Percentiles rank a stretch among this genome's conserved stretches.
These are phyloP conservation scores for Panellus pusillus DNA, from an alignment of 768 basidiomycete species.

Conservation along the genomic window DNA sequence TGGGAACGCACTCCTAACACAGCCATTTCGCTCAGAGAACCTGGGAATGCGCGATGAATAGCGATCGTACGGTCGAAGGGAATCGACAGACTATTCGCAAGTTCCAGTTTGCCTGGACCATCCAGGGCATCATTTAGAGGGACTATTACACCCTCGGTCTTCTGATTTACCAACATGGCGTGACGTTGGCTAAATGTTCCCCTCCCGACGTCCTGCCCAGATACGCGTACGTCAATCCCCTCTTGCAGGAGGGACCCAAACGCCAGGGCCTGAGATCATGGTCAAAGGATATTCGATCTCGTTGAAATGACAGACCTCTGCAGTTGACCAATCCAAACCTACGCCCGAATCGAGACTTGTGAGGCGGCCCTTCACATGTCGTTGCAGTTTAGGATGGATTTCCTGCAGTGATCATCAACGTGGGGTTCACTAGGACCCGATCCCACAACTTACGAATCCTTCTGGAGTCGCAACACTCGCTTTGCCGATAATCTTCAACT, in stretches of 20 bases:
- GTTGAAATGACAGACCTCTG: slow-evolving; percentile 55
- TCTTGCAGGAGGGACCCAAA: slow-evolving; percentile 85
- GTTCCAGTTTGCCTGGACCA: slow-evolving; percentile 68
- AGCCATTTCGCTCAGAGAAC: slow-evolving; percentile 86
- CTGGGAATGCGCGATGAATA: slow-evolving; percentile 36
- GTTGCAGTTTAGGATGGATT: slow-evolving; percentile 73
- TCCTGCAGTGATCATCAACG: slow-evolving; percentile 44
- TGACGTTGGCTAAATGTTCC: slow-evolving; percentile 77
- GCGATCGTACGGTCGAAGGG: neutral
- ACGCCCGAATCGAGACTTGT: slow-evolving; percentile 63
- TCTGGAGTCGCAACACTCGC: slow-evolving; percentile 64
- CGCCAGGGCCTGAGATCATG: slow-evolving; percentile 66
- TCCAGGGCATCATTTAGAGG: slow-evolving; percentile 75
- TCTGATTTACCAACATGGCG: slow-evolving; percentile 91
- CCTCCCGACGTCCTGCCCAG: slow-evolving; percentile 90
- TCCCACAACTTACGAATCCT: slow-evolving; percentile 56
- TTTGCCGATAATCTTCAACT: slow-evolving; percentile 58
- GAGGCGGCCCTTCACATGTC: slow-evolving; percentile 80
- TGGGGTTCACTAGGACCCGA: neutral
- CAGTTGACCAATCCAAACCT: slow-evolving; percentile 89
- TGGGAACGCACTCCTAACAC: slow-evolving; percentile 70
- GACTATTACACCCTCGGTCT: slow-evolving; percentile 74
- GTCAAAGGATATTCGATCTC: neutral
- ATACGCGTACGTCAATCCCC: slow-evolving; percentile 82
- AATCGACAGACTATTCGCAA: slow-evolving; percentile 76